Conservation (phyloP, 2,329 filamentous ascomycete species). For the Alternaria sp. region DNA sequence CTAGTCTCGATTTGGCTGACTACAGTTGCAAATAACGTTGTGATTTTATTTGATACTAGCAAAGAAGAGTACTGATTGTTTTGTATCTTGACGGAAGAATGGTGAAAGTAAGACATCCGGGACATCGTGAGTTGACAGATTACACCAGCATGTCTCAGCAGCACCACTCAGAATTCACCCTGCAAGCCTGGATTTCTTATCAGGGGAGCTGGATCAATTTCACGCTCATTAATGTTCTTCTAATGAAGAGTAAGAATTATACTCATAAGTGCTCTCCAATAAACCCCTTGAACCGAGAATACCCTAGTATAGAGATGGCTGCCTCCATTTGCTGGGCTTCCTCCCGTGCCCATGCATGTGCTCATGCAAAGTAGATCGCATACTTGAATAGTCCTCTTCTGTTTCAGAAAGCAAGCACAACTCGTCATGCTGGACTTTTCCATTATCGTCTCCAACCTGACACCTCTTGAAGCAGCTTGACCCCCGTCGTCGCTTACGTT, state of each 20-base stretch:
- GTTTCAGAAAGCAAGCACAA: conserved; percentile 18
- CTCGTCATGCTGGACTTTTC: conserved; percentile 8
- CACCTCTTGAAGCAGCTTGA: conserved; percentile 23
- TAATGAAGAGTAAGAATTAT: background rate
- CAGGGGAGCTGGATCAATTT: background rate
- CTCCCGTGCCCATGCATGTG: background rate
- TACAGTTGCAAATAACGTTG: conserved; percentile 5
- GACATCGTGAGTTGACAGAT: background rate
- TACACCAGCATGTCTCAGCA: background rate
- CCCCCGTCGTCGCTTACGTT: conserved; percentile 1
- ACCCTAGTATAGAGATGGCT: conserved; percentile 13
- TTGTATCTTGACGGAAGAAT: background rate
- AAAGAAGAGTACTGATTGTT: background rate
- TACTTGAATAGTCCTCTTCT: background rate
- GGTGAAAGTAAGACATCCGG: background rate
- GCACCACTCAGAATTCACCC: background rate
- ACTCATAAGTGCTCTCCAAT: background rate
- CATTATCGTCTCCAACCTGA: background rate
- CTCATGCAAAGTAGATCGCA: background rate
- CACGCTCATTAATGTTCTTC: background rate
- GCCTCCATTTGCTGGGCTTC: conserved; percentile 3
- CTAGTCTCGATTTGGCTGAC: conserved; percentile 17
- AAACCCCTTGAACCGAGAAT: background rate
- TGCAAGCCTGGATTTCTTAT: background rate
- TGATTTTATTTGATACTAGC: background rate